These are phyloP conservation scores for Dothistroma pini DNA, from an alignment of 2,329 filamentous ascomycete species.

Conservation along the genomic window DNA sequence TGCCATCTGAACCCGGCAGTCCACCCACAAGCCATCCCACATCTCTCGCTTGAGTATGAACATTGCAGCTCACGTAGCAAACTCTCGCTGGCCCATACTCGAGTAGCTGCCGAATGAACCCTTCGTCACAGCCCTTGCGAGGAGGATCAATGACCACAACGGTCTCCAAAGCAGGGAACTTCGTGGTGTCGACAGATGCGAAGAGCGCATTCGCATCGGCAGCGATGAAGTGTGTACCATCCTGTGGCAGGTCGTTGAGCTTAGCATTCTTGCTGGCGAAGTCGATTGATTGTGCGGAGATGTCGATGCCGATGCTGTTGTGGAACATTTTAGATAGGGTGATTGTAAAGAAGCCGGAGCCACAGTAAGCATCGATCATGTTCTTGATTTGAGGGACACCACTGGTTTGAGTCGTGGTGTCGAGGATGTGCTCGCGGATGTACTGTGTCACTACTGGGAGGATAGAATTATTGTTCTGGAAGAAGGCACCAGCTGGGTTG, in stretches of 20 bases:
- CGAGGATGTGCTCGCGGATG: constrained; percentile 72
- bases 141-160: constrained; percentile 97
- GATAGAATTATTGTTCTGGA: constrained; percentile 99
- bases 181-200: constrained; percentile 54
- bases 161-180: constrained; percentile 74
- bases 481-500: constrained; percentile 91
- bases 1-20: constrained; percentile 38
- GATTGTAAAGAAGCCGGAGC: constrained; percentile 95
- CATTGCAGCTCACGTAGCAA: constrained; percentile 95
- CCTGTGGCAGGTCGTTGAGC: constrained; percentile 65
- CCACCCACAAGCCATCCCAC: constrained; percentile 83
- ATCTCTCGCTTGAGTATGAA: constrained; percentile 94
- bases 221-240: constrained; percentile 78
- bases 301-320: constrained; percentile 84
- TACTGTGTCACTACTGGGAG: constrained; percentile 81
- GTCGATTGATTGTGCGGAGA: constrained; percentile 71
- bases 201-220: constrained; percentile 86
- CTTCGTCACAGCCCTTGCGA: constrained; percentile 85
- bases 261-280: constrained; percentile 75
- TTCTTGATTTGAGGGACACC: constrained; percentile 61
- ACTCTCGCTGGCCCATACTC: constrained; percentile 73
- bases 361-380: constrained; percentile 96
- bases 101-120: constrained; percentile 78
- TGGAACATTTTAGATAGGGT: constrained; percentile 79
- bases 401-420: constrained; percentile 30